These are phyloP conservation scores for Diospyros lotus DNA, from an alignment of 148 eudicot genomes.

Conservation along the genomic window DNA sequence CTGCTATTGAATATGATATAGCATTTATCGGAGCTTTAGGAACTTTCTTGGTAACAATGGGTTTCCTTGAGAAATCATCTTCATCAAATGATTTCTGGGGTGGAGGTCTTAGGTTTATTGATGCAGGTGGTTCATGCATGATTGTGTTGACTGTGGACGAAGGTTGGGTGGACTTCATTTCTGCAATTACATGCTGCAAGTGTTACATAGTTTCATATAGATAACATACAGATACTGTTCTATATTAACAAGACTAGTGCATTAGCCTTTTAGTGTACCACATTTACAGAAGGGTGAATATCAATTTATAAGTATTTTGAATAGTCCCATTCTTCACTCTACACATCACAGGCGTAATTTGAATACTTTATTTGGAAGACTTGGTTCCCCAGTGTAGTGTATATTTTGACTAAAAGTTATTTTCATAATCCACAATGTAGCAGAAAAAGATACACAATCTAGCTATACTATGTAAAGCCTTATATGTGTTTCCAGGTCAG, in stretches of 20 bases:
- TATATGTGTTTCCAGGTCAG: not conserved
- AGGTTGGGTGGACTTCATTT: slow-evolving; percentile 50
- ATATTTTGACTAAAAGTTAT: not conserved
- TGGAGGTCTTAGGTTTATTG: slow-evolving; percentile 65
- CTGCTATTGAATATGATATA: slow-evolving; percentile 79
- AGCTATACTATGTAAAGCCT: not conserved
- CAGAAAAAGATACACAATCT: not conserved
- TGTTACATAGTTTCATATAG: not conserved
- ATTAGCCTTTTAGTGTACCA: not conserved
- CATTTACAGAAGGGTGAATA: not conserved
- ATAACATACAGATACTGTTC: not conserved
- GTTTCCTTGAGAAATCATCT: slow-evolving; percentile 51
- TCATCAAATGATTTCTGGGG: slow-evolving; percentile 80
- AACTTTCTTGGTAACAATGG: slow-evolving; percentile 59
- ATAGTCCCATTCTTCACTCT: not conserved
- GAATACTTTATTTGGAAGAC: not conserved
- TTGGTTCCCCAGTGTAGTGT: not conserved
- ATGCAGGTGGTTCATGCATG: slow-evolving; percentile 45
- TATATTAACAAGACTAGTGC: not conserved
- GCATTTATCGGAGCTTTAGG: slow-evolving; percentile 51
- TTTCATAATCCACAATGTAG: not conserved
- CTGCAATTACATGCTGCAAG: slow-evolving; percentile 25
- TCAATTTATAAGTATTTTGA: not conserved
- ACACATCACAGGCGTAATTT: not conserved
- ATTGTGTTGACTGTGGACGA: slow-evolving; percentile 43